phyloP scores from a whole-genome alignment of 2,329 filamentous ascomycete genomes.

The Raffaelea arxii region DNA sequence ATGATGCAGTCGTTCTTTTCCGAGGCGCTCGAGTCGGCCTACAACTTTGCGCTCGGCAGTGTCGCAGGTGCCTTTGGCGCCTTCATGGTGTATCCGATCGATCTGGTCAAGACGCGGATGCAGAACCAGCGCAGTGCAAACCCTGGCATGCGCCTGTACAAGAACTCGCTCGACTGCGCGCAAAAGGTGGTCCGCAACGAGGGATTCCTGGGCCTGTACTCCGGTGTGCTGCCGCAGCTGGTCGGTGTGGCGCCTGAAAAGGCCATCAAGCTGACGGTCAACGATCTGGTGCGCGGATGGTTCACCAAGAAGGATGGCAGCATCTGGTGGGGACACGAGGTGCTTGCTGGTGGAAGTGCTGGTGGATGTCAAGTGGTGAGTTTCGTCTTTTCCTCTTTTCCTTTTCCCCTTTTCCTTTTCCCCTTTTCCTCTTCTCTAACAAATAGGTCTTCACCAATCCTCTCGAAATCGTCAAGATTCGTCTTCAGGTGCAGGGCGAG shows the following conservation, averaged over 20 bases:
- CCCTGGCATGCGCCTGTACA: constrained; percentile 83
- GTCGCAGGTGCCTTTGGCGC: constrained; percentile 93
- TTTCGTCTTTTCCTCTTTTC: constrained; percentile 18
- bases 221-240: constrained; percentile 86
- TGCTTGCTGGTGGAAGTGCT: constrained; percentile 79
- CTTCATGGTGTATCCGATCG: constrained; percentile 99
- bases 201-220: constrained; percentile 82
- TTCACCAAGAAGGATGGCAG: constrained; percentile 66
- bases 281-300: constrained; percentile 74
- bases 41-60: constrained; percentile 85
- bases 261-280: constrained; percentile 97
- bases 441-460: constrained; percentile 87
- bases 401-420: not conserved
- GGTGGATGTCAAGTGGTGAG: constrained; percentile 93
- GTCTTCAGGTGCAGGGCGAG: constrained; percentile 94
- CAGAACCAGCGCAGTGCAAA: constrained; percentile 85
- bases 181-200: constrained; percentile 90
- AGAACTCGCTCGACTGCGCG: constrained; percentile 94
- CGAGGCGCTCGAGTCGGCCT: constrained; percentile 63
- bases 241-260: constrained; percentile 98
- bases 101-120: constrained; percentile 96
- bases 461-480: constrained; percentile 98
- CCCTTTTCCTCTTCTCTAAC: not conserved
- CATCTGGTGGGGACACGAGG: constrained; percentile 63
- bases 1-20: constrained; percentile 49